Conservation (phyloP, 768 basidiomycete species). For the Leccinum aurantiacum region DNA sequence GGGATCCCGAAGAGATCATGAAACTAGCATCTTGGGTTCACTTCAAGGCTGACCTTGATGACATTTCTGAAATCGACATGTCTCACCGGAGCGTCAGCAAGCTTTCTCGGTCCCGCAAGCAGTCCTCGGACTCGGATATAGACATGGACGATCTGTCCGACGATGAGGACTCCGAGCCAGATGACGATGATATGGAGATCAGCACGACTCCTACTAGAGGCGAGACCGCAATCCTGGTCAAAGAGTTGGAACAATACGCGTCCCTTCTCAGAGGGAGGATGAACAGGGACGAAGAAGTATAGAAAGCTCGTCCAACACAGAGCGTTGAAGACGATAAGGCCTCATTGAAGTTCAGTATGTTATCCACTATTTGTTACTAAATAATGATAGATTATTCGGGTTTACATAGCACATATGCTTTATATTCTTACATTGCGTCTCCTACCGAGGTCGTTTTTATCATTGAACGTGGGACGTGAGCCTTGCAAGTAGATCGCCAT, state of each 20-base stretch:
- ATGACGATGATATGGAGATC: constrained; percentile 2
- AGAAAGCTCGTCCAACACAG: constrained; percentile 12
- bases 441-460: constrained; percentile 2
- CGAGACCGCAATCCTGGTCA: constrained; percentile 48
- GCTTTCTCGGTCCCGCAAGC: constrained; percentile 2
- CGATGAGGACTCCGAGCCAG: constrained; percentile 4
- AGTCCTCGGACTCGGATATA: constrained; percentile 13
- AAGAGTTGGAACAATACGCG: constrained; percentile 58
- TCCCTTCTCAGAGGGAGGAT: constrained; percentile 59
- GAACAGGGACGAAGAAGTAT: constrained; percentile 32
- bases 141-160: constrained; percentile 21
- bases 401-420: constrained; percentile 10
- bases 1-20: constrained; percentile 60
- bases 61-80: constrained; percentile 11
- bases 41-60: constrained; percentile 45
- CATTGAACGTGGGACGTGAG: constrained; percentile 18
- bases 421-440: constrained; percentile 7
- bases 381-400: constrained; percentile 20
- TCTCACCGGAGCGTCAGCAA: not conserved
- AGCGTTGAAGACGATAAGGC: constrained; percentile 8
- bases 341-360: constrained; percentile 10
- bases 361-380: constrained; percentile 27
- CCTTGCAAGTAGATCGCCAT: constrained; percentile 47
- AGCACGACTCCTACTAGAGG: constrained; percentile 23
- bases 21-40: constrained; percentile 67